These are phyloP conservation scores for Codiaeum variegatum DNA, from an alignment of 441 rosid species.

Conservation along the genomic window DNA sequence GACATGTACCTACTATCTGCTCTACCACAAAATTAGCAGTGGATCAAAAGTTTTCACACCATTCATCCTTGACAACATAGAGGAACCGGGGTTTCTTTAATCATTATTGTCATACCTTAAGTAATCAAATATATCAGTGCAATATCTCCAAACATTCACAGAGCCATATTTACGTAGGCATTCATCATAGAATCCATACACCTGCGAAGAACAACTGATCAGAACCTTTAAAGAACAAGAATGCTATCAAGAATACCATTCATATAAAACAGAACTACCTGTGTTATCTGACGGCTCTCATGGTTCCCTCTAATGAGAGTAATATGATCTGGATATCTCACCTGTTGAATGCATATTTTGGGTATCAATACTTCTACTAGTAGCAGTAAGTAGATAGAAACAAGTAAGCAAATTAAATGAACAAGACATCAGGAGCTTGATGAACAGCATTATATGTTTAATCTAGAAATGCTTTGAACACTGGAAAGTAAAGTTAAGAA, in stretches of 20 bases:
- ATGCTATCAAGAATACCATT: constrained; percentile 1
- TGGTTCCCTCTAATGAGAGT: constrained; percentile 93
- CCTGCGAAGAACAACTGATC: constrained; percentile 42
- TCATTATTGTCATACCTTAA: constrained; percentile 49
- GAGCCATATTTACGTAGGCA: constrained; percentile 90
- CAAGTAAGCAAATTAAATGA: neutral
- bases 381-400: neutral
- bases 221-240: constrained; percentile 22
- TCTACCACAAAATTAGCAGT: neutral
- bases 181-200: constrained; percentile 90
- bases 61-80: constrained; percentile 16
- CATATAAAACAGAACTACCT: constrained; percentile 39
- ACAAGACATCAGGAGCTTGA: neutral
- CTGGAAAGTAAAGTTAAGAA: neutral
- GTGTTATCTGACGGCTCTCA: constrained; percentile 93
- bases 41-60: constrained; percentile 11
- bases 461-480: neutral
- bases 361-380: neutral
- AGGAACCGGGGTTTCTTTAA: constrained; percentile 7
- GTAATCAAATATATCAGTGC: constrained; percentile 95
- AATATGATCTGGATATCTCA: constrained; percentile 89
- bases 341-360: constrained; percentile 42
- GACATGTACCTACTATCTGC: neutral
- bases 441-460: constrained; percentile 3
- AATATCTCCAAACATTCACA: constrained; percentile 93